Conservation (phyloP, 805 yeast genomes). For the Crinitomyces ghanaensis region DNA sequence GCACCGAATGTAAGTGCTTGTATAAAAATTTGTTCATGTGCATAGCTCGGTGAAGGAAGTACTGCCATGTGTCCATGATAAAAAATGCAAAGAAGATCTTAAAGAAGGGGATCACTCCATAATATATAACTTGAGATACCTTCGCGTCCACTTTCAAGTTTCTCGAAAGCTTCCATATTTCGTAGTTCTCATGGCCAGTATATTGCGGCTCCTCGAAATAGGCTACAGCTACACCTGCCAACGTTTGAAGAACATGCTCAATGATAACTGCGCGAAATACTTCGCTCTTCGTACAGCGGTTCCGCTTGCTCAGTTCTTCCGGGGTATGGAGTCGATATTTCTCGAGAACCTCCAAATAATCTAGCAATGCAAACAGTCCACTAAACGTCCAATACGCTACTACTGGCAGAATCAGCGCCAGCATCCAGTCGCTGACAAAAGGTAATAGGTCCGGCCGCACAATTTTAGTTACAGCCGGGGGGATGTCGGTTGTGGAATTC, state of each 20-base stretch:
- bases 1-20: constrained; percentile 81
- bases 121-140: constrained; percentile 41
- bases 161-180: constrained; percentile 35
- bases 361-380: constrained; percentile 60
- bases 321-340: constrained; percentile 84
- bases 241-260: constrained; percentile 77
- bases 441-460: constrained; percentile 32
- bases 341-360: constrained; percentile 64
- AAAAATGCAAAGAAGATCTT: constrained; percentile 53
- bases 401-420: constrained; percentile 68
- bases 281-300: constrained; percentile 56
- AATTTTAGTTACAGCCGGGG: background rate
- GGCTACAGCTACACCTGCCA: constrained; percentile 49
- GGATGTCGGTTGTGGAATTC: constrained; percentile 9
- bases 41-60: constrained; percentile 79
- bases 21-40: constrained; percentile 70
- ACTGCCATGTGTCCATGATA: constrained; percentile 92
- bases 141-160: constrained; percentile 22
- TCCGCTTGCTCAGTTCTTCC: constrained; percentile 66
- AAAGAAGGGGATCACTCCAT: constrained; percentile 50
- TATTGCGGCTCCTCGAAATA: constrained; percentile 38
- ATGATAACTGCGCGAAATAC: constrained; percentile 73
- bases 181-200: constrained; percentile 41
- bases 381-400: constrained; percentile 78
- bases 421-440: constrained; percentile 50